These are phyloP conservation scores for Rosa lucieae DNA, from an alignment of 306 rosid species.

Conservation along the genomic window DNA sequence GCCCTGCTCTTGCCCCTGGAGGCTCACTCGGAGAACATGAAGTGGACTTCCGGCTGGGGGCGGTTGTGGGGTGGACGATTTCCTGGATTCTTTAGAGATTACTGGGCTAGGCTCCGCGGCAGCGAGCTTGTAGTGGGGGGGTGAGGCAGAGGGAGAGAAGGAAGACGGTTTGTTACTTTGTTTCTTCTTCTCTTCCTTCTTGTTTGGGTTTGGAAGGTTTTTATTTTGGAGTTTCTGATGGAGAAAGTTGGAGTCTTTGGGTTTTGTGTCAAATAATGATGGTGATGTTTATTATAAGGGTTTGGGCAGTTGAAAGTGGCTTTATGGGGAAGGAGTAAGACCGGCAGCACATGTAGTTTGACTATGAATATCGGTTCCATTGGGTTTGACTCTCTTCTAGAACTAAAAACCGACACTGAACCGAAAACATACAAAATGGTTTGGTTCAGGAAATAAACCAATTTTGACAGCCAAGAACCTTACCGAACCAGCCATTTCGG, in stretches of 20 bases:
- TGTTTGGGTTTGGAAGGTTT: background rate
- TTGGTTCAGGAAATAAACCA: too few species aligned
- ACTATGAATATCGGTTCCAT: too few species aligned
- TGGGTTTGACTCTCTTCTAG: too few species aligned
- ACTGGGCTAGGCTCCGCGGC: slow-evolving; percentile 39
- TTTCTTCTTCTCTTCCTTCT: background rate
- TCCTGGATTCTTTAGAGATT: slow-evolving; percentile 81
- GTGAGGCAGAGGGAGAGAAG: slow-evolving; percentile 88
- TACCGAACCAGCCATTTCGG: too few species aligned
- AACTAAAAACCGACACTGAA: too few species aligned
- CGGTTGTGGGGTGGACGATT: slow-evolving; percentile 45
- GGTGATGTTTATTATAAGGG: background rate
- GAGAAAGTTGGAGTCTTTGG: background rate
- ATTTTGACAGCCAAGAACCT: too few species aligned
- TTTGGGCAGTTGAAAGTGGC: background rate
- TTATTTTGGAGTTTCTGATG: background rate
- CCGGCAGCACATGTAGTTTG: too few species aligned
- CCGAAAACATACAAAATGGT: too few species aligned
- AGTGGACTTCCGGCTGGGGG: slow-evolving; percentile 58
- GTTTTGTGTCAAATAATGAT: background rate
- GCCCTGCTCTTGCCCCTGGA: slow-evolving; percentile 84
- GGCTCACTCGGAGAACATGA: slow-evolving; percentile 56
- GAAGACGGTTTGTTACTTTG: slow-evolving; percentile 27
- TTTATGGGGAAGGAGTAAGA: background rate
- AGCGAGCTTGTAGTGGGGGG: slow-evolving; percentile 22